These are phyloP conservation scores for Erodium maritimum DNA, from an alignment of 345 rosid species.

Conservation along the genomic window DNA sequence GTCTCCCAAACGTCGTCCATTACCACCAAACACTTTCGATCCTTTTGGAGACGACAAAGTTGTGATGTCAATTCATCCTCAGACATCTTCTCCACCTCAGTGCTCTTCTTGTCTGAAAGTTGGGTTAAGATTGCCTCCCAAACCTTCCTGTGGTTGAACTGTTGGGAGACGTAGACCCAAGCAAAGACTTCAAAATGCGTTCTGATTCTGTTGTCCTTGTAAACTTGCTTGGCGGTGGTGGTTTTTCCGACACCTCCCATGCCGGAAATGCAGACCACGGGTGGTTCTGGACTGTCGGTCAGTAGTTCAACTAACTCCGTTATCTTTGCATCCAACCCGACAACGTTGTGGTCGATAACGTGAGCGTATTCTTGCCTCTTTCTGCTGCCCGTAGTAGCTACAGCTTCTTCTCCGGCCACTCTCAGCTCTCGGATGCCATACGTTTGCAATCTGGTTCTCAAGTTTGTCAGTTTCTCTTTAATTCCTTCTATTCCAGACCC, in stretches of 20 bases:
- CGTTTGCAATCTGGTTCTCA: conserved; percentile 21
- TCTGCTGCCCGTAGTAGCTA: background rate
- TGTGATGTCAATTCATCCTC: background rate
- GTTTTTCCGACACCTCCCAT: background rate
- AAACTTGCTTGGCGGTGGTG: background rate
- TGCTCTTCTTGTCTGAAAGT: background rate
- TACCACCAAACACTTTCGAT: background rate
- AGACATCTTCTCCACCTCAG: background rate
- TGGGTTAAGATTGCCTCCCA: background rate
- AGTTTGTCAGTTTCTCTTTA: conserved; percentile 19
- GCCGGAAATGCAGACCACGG: background rate
- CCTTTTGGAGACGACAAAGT: background rate
- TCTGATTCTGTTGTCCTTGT: background rate
- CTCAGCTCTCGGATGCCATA: conserved; percentile 9
- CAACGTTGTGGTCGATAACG: background rate
- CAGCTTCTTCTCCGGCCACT: conserved; percentile 4
- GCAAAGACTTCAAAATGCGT: background rate
- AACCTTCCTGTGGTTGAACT: background rate
- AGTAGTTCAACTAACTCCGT: background rate
- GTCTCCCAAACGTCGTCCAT: background rate
- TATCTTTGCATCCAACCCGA: background rate
- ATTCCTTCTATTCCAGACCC: conserved; percentile 14
- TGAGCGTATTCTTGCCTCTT: background rate
- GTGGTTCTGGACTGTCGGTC: too few species aligned
- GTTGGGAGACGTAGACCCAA: background rate